A percentile compares a stretch with the other conserved stretches of the same genome.
Evolutionary conservation across 257 asterid genomes (phyloP).

Genomic region (Paraleonurus japonicus): DNA sequence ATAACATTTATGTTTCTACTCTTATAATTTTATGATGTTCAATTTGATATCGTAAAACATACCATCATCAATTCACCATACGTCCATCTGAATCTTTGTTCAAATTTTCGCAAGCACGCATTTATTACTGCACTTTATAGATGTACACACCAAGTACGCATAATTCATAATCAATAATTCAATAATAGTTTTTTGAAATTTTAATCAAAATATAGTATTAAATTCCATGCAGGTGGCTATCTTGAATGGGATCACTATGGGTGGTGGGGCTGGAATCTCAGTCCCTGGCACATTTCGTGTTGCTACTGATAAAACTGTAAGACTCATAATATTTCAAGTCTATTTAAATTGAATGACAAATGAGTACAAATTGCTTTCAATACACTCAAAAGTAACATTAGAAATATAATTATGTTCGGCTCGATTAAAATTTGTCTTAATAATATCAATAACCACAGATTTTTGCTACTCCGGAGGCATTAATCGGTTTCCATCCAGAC

Average conservation of each 20-base stretch:
- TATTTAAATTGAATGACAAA: not conserved
- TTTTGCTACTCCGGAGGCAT: slow-evolving; percentile 72
- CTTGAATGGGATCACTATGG: slow-evolving; percentile 71
- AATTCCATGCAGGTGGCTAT: slow-evolving; percentile 57
- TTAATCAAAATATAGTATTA: not conserved
- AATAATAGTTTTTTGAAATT: not conserved
- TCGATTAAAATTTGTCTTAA: not conserved
- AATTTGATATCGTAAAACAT: too few relatives aligned
- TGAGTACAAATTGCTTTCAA: not conserved
- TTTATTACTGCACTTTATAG: too few relatives aligned
- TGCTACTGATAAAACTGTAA: slow-evolving; percentile 76
- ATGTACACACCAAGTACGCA: not conserved
- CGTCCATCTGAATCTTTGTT: too few relatives aligned
- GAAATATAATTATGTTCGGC: not conserved
- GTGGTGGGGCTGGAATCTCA: slow-evolving; percentile 87
- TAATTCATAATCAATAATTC: not conserved
- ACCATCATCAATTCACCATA: too few relatives aligned
- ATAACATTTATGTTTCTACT: not conserved
- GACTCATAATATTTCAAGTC: not conserved
- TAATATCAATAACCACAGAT: slow-evolving; percentile 41
- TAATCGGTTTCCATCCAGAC: slow-evolving; percentile 84
- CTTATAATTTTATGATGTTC: too few relatives aligned
- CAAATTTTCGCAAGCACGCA: too few relatives aligned
- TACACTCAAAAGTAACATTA: not conserved
- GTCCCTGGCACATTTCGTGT: slow-evolving; percentile 70